Percentiles rank a stretch among this genome's conserved stretches.
These are phyloP conservation scores for Solanum bulbocastanum DNA, from an alignment of 257 asterid genomes.

Conservation along the genomic window DNA sequence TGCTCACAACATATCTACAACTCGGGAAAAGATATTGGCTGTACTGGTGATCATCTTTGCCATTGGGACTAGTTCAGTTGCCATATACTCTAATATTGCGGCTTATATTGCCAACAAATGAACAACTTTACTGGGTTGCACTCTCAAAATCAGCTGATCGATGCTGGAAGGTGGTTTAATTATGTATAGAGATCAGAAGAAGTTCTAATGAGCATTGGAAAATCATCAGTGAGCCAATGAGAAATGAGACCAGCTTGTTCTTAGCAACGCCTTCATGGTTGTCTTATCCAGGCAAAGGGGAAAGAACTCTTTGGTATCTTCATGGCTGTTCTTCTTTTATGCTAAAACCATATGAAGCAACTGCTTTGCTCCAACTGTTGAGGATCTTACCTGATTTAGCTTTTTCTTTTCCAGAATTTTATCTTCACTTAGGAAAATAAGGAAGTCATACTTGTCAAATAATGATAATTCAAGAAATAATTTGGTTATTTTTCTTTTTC, in stretches of 20 bases:
- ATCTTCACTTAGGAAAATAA: neutral
- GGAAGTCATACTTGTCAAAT: neutral
- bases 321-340: neutral
- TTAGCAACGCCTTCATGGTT: neutral
- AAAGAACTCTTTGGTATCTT: neutral
- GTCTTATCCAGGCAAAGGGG: neutral
- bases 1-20: constrained; percentile 44
- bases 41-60: constrained; percentile 63
- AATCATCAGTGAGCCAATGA: neutral
- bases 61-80: constrained; percentile 67
- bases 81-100: constrained; percentile 54
- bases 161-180: neutral
- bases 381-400: neutral
- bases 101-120: constrained; percentile 25
- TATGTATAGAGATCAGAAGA: neutral
- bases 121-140: neutral
- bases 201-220: neutral
- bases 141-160: neutral
- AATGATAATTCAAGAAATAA: neutral
- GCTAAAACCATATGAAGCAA: neutral
- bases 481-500: neutral
- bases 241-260: neutral
- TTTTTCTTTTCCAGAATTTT: neutral
- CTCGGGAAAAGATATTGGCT: constrained; percentile 58
- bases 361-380: neutral